Evolutionary conservation across 2,329 filamentous ascomycete species (phyloP).

Genomic region (Orbilia brochopaga): DNA sequence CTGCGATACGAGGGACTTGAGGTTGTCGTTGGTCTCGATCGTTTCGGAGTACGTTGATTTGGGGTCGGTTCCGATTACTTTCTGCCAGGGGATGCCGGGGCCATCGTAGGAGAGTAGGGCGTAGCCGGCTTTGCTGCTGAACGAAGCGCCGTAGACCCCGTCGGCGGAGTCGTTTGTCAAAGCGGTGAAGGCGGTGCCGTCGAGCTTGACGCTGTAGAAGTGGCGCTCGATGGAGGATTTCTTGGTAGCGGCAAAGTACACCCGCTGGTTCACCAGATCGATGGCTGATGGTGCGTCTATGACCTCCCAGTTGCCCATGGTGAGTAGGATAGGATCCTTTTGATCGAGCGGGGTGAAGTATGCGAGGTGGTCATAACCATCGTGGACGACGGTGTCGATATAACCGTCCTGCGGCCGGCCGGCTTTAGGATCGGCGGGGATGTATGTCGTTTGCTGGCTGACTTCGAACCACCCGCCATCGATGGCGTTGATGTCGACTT

Average conservation of each 20-base stretch:
- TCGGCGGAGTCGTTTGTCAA: slow-evolving; percentile 75
- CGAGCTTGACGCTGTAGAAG: slow-evolving; percentile 84
- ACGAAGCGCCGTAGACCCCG: slow-evolving; percentile 81
- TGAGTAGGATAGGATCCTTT: slow-evolving; percentile 80
- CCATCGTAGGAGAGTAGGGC: slow-evolving; percentile 83
- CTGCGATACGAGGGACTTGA: slow-evolving; percentile 72
- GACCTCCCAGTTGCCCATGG: slow-evolving; percentile 90
- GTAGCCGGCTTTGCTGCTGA: slow-evolving; percentile 81
- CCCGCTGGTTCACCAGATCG: slow-evolving; percentile 81
- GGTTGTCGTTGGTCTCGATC: slow-evolving; percentile 76
- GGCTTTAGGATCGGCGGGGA: slow-evolving; percentile 79
- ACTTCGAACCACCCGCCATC: slow-evolving; percentile 98
- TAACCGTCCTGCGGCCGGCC: slow-evolving; percentile 85
- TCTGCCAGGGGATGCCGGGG: slow-evolving; percentile 87
- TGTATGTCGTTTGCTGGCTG: slow-evolving; percentile 80
- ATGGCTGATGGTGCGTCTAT: slow-evolving; percentile 82
- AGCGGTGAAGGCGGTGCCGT: slow-evolving; percentile 74
- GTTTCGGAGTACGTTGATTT: slow-evolving; percentile 66
- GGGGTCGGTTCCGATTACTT: slow-evolving; percentile 79
- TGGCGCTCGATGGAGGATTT: slow-evolving; percentile 89
- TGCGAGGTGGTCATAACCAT: slow-evolving; percentile 86
- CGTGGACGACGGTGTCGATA: slow-evolving; percentile 84
- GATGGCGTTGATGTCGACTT: slow-evolving; percentile 77
- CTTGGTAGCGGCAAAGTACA: slow-evolving; percentile 89
- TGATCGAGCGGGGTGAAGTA: slow-evolving; percentile 92